Evolutionary conservation across 2,329 filamentous ascomycete species (phyloP), one percentile per base, ranked within the genome.

Genomic region (Bipolaris oryzae): DNA sequence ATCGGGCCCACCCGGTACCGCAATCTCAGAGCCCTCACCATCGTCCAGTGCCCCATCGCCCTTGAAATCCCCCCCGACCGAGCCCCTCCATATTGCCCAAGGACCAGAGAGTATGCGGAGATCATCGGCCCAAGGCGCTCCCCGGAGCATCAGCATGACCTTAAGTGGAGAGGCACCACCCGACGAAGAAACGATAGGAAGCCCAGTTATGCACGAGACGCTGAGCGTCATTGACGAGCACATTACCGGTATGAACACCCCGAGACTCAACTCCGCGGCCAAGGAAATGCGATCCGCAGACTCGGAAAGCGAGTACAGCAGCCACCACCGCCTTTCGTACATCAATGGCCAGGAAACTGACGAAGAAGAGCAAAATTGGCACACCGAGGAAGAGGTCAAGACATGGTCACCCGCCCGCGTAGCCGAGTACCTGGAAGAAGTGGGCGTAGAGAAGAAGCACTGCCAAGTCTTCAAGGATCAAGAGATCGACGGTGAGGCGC

Each of bases 161-260:
- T 57, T 76, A 49, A 72, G 64, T 50, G 72, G 70, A 33, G 70
- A 75, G 23, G 52, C 61, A 23, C 63, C 64, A 31, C 85, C 45
- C 60, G 85, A 74, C 21, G 67, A 74, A 37, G 62, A 65, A 38
- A 58, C 63, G 44, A 87, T 74, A 64, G 85, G 87, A 51, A 90
- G 87, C 71, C 89, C 91, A 10, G 93, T 97, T 47, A 89, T 98
- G 81, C 92, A 93, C 73, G 93, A 98, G 75, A 97, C 94, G 0
- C 79, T 98, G 49, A 96, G 92, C 70, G 94, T 98, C 56, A 98
- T 98, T 69, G 89, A 98, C 74, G 94, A 98, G 77, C 94, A 97
- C 73, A 96, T 98, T 67, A 96, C 92, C 39, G 90, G 96, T 74
- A 85, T 98, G 79, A 84, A 82, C 72, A 86, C 82, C 5, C 85